phyloP scores from a whole-genome alignment of 2,329 filamentous ascomycete species.

The Thielaviopsis populi region DNA sequence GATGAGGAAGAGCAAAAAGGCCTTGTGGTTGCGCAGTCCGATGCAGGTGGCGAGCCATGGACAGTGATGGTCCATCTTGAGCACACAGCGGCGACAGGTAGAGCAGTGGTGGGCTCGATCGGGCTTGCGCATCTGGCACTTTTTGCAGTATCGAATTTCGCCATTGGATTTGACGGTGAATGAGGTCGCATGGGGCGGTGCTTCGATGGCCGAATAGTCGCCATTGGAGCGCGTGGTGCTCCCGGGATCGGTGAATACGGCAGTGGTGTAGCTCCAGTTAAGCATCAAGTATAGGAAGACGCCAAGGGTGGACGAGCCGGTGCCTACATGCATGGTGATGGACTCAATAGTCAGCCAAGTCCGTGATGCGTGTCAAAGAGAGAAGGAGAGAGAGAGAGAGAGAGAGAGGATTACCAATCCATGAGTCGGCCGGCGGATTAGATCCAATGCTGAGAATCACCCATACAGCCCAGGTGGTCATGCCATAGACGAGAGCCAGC shows the following conservation, averaged over 20 bases:
- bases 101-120: slow-evolving; percentile 96
- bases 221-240: slow-evolving; percentile 48
- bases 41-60: slow-evolving; percentile 96
- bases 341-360: not conserved
- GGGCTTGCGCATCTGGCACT: slow-evolving; percentile 87
- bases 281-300: slow-evolving; percentile 61
- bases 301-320: slow-evolving; percentile 44
- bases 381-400: not conserved
- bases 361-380: not conserved
- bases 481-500: slow-evolving; percentile 71
- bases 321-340: slow-evolving; percentile 28
- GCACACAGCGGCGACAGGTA: slow-evolving; percentile 79
- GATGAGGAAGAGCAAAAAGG: slow-evolving; percentile 80
- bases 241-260: slow-evolving; percentile 85
- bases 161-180: slow-evolving; percentile 90
- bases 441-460: slow-evolving; percentile 63
- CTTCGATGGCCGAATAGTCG: slow-evolving; percentile 48
- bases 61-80: slow-evolving; percentile 99
- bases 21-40: slow-evolving; percentile 86
- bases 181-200: slow-evolving; percentile 46
- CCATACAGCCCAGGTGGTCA: slow-evolving; percentile 91
- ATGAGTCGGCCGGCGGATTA: slow-evolving; percentile 34
- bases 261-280: slow-evolving; percentile 79
- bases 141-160: slow-evolving; percentile 84
- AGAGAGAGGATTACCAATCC: slow-evolving; percentile 38